Conservation (phyloP, 192 early-diverging fungal species). For the Lobosporangium transversale region DNA sequence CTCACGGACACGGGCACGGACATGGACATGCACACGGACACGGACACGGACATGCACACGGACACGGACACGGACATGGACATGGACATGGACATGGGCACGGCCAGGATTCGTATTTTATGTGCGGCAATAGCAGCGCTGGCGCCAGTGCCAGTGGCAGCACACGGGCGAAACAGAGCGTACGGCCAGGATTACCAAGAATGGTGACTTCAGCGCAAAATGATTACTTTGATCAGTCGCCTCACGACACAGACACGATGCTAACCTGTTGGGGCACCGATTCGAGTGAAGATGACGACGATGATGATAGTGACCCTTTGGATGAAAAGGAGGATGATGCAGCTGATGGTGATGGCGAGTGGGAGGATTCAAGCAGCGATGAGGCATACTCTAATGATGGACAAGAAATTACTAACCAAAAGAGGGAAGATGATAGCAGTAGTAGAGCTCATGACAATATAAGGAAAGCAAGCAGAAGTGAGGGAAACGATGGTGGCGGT, state of each 20-base stretch:
- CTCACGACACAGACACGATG: slow-evolving; percentile 46
- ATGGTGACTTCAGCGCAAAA: not conserved
- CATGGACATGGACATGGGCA: not conserved
- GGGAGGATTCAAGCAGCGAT: slow-evolving; percentile 39
- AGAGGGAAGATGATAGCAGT: too few species aligned
- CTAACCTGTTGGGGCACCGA: slow-evolving; percentile 50
- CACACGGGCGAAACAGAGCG: not conserved
- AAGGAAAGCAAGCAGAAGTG: too few species aligned
- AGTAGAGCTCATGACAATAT: too few species aligned
- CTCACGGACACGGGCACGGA: not conserved
- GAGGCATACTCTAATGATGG: slow-evolving; percentile 22
- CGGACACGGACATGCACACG: not conserved
- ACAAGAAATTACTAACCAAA: too few species aligned
- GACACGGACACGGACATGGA: slow-evolving; percentile 3
- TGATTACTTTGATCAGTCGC: slow-evolving; percentile 37
- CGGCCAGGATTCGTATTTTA: slow-evolving; percentile 1
- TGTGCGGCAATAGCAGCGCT: slow-evolving; percentile 23
- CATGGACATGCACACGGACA: not conserved
- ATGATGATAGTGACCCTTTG: slow-evolving; percentile 11
- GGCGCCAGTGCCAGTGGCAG: not conserved
- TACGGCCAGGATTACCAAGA: not conserved
- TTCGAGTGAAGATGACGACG: slow-evolving; percentile 22
- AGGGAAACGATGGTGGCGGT: too few species aligned
- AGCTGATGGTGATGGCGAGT: slow-evolving; percentile 47
- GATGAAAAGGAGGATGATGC: slow-evolving; percentile 32